phyloP scores from a whole-genome alignment of 1,139 yeast species.

The Suhomyces atakaporum region DNA sequence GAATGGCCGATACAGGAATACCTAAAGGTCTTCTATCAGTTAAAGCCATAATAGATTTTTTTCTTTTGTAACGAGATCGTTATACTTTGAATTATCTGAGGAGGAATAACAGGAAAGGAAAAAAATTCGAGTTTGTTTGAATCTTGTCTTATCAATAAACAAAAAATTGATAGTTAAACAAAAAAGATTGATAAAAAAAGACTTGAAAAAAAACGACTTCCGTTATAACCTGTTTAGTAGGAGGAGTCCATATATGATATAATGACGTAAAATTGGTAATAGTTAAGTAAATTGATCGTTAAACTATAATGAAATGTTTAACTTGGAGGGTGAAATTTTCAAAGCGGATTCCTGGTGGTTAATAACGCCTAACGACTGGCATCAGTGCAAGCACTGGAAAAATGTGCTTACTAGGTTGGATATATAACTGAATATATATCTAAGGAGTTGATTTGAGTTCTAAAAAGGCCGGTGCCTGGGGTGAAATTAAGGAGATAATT shows the following conservation, averaged over 20 bases:
- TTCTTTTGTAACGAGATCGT: constrained; percentile 6
- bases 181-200: constrained; percentile 14
- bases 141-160: constrained; percentile 10
- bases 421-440: constrained; percentile 14
- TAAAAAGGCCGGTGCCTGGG: constrained; percentile 7
- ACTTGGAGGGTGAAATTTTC: no score
- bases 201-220: constrained; percentile 15
- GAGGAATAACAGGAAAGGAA: constrained; percentile 13
- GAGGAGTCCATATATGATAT: constrained; percentile 11
- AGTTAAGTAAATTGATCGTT: constrained; percentile 1
- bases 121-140: constrained; percentile 11
- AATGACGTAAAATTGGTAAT: constrained; percentile 1
- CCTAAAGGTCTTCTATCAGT: constrained; percentile 61
- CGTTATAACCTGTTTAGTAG: constrained; percentile 12
- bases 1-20: constrained; percentile 39
- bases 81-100: constrained; percentile 1
- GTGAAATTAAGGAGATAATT: constrained; percentile 4
- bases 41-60: constrained; percentile 45
- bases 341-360: no score
- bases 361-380: constrained; percentile 4
- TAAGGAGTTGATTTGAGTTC: constrained; percentile 1
- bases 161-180: constrained; percentile 4
- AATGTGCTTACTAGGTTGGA: constrained; percentile 9
- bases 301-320: constrained; percentile 11
- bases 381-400: no score